phyloP scores from a whole-genome alignment of 257 asterid species.

The Nicotiana knightiana region DNA sequence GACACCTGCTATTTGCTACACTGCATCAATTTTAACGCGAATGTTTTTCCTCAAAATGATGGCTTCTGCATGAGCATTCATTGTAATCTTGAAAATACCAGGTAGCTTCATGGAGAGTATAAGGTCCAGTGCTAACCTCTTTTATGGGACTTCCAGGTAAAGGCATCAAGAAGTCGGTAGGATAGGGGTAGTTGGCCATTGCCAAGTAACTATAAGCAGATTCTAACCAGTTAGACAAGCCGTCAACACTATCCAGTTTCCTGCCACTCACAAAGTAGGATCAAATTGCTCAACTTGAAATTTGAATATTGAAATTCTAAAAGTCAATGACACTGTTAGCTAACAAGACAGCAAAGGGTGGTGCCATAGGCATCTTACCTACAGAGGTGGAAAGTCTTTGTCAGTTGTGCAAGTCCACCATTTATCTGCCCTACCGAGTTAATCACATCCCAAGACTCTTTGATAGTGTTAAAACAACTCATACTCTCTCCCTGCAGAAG shows the following conservation, averaged over 20 bases:
- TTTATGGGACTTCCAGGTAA: slow-evolving; percentile 86
- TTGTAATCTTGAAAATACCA: not conserved
- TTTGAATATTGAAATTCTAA: slow-evolving; percentile 9
- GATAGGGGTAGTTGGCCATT: slow-evolving; percentile 86
- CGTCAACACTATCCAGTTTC: slow-evolving; percentile 61
- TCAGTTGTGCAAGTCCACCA: slow-evolving; percentile 60
- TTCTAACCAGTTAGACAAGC: slow-evolving; percentile 62
- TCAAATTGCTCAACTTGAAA: slow-evolving; percentile 11
- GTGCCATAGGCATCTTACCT: slow-evolving; percentile 32
- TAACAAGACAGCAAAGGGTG: not conserved
- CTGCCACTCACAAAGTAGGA: slow-evolving; percentile 33
- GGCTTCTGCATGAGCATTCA: not conserved
- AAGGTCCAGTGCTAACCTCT: slow-evolving; percentile 44
- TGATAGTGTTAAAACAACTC: slow-evolving; percentile 74
- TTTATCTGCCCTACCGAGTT: slow-evolving; percentile 41
- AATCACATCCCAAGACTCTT: slow-evolving; percentile 73
- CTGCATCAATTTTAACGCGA: not conserved
- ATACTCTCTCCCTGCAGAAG: slow-evolving; percentile 62
- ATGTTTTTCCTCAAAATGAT: not conserved
- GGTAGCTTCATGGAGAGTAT: not conserved
- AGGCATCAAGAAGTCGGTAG: slow-evolving; percentile 86
- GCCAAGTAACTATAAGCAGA: slow-evolving; percentile 89
- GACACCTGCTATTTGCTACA: not conserved
- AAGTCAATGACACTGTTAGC: not conserved
- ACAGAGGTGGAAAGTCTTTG: slow-evolving; percentile 62